These are phyloP conservation scores for Emmonsia crescens DNA, from an alignment of 2,329 filamentous ascomycete species.

Conservation along the genomic window DNA sequence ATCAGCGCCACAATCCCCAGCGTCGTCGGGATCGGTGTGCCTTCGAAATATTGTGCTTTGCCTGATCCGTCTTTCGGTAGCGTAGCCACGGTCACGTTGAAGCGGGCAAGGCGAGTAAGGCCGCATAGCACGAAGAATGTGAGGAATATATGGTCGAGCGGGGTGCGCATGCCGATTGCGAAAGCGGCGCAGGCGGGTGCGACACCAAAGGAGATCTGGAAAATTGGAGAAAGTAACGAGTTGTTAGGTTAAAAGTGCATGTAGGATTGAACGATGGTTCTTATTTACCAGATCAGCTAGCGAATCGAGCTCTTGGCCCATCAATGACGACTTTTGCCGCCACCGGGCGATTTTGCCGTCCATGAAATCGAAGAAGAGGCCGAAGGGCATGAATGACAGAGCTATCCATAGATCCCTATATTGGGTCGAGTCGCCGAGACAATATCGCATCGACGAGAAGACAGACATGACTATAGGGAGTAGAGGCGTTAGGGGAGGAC, in stretches of 20 bases:
- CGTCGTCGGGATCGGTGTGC: conserved; percentile 88
- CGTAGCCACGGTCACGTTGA: conserved; percentile 87
- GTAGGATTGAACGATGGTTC: not conserved
- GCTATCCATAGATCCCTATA: conserved; percentile 67
- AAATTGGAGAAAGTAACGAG: not conserved
- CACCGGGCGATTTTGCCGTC: conserved; percentile 93
- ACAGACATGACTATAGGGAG: conserved; percentile 65
- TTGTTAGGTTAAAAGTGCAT: not conserved
- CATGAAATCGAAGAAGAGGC: conserved; percentile 95
- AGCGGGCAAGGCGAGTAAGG: conserved; percentile 82
- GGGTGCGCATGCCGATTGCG: conserved; percentile 74
- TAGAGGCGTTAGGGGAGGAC: conserved; percentile 1
- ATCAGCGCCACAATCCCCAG: conserved; percentile 71
- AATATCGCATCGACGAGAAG: conserved; percentile 90
- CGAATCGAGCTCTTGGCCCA: conserved; percentile 96
- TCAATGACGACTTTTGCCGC: conserved; percentile 92
- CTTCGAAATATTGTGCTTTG: conserved; percentile 93
- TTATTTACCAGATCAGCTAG: conserved; percentile 78
- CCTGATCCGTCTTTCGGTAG: conserved; percentile 86
- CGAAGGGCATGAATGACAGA: conserved; percentile 78
- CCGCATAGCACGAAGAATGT: conserved; percentile 91
- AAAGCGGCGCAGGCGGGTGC: conserved; percentile 81
- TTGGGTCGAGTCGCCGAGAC: conserved; percentile 57
- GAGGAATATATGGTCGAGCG: conserved; percentile 67
- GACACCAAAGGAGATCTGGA: conserved; percentile 86